These are phyloP conservation scores for Metrosideros polymorpha DNA, from an alignment of 441 rosid species.

Conservation along the genomic window DNA sequence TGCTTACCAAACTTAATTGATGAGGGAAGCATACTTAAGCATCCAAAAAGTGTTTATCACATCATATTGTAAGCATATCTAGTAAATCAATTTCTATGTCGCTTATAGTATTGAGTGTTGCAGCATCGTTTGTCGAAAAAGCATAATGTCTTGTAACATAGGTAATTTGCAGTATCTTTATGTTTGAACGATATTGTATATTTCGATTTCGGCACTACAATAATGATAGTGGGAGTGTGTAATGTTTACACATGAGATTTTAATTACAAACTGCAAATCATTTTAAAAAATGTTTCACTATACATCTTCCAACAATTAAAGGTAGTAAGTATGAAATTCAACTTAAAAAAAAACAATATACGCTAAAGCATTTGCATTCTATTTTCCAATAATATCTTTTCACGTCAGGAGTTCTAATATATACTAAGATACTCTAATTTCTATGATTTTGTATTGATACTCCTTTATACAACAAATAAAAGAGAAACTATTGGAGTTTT, in stretches of 20 bases:
- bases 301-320: background rate
- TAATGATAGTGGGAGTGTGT: background rate
- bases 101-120: background rate
- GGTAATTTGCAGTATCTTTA: background rate
- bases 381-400: background rate
- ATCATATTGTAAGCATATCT: background rate
- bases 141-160: background rate
- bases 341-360: background rate
- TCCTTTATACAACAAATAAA: background rate
- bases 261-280: background rate
- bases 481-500: background rate
- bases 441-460: background rate
- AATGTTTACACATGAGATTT: background rate
- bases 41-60: background rate
- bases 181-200: background rate
- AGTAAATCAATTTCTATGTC: background rate
- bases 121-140: background rate
- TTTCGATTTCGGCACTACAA: background rate
- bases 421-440: background rate
- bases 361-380: background rate
- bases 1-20: background rate
- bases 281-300: background rate
- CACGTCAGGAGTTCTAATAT: background rate
- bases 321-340: background rate
- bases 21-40: background rate